Percentiles rank a stretch among this genome's conserved stretches.
Conservation (phyloP, 768 basidiomycete genomes). For the Boletus barrowsii region DNA sequence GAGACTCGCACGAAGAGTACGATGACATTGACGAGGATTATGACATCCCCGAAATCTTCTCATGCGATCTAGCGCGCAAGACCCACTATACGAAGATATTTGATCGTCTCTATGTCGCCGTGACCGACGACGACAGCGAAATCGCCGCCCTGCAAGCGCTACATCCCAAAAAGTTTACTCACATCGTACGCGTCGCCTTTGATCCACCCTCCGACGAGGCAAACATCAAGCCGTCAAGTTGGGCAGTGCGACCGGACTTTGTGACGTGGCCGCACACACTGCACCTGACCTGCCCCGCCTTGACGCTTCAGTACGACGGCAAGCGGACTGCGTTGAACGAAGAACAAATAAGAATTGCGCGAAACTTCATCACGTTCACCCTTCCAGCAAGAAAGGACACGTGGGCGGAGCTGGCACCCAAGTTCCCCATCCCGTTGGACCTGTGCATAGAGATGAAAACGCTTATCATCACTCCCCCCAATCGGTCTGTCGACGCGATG, state of each 20-base stretch:
- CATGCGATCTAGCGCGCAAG: not conserved
- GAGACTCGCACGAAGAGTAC: not conserved
- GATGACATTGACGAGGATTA: not conserved
- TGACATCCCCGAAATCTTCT: not conserved
- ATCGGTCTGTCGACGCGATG: not conserved
- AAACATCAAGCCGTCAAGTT: too few relatives aligned
- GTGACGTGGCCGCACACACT: too few relatives aligned
- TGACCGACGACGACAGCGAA: conserved; percentile 4
- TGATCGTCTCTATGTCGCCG: not conserved
- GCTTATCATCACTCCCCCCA: not conserved
- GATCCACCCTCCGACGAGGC: too few relatives aligned
- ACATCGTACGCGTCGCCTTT: too few relatives aligned
- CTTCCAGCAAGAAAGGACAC: not conserved
- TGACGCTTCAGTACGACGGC: not conserved
- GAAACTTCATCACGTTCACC: not conserved
- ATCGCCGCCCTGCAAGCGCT: conserved; percentile 1
- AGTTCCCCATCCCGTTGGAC: not conserved
- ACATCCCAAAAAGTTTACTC: not conserved
- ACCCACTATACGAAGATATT: not conserved
- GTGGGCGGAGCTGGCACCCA: not conserved
- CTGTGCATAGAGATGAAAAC: not conserved
- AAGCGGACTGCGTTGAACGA: not conserved
- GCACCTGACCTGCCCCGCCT: too few relatives aligned
- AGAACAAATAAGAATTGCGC: not conserved
- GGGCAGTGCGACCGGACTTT: too few relatives aligned